phyloP scores from a whole-genome alignment of 768 basidiomycete genomes.

The Rhizopogon vinicolor region DNA sequence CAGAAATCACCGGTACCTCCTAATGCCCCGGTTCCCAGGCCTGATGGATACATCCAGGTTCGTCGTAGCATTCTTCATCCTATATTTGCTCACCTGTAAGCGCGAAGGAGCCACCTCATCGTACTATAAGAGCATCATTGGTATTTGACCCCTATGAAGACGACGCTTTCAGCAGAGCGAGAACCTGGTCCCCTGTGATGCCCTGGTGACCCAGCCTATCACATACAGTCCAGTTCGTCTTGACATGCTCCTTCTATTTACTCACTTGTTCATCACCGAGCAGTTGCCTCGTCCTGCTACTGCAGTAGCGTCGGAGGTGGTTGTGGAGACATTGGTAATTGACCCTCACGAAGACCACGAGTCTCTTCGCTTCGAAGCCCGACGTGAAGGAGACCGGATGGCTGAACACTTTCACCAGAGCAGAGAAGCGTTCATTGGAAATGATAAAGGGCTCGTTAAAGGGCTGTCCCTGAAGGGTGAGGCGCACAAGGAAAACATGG shows the following conservation, averaged over 20 bases:
- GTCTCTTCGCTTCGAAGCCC: constrained; percentile 62
- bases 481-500: constrained; percentile 67
- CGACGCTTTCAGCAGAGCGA: background rate
- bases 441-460: constrained; percentile 72
- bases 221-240: background rate
- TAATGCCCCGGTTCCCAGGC: background rate
- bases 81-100: too few relatives aligned
- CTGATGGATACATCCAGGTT: too few relatives aligned
- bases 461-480: constrained; percentile 77
- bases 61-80: too few relatives aligned
- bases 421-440: constrained; percentile 59
- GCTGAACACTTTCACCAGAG: constrained; percentile 55
- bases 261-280: background rate
- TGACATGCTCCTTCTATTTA: background rate
- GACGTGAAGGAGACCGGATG: constrained; percentile 72
- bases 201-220: too few relatives aligned
- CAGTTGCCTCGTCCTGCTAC: too few relatives aligned
- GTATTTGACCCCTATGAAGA: too few relatives aligned
- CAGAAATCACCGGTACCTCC: background rate
- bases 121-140: too few relatives aligned
- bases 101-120: too few relatives aligned
- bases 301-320: background rate
- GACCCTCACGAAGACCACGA: constrained; percentile 32
- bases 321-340: background rate
- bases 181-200: too few relatives aligned